phyloP scores from a whole-genome alignment of 257 asterid species.

The Solanum raphanifolium region DNA sequence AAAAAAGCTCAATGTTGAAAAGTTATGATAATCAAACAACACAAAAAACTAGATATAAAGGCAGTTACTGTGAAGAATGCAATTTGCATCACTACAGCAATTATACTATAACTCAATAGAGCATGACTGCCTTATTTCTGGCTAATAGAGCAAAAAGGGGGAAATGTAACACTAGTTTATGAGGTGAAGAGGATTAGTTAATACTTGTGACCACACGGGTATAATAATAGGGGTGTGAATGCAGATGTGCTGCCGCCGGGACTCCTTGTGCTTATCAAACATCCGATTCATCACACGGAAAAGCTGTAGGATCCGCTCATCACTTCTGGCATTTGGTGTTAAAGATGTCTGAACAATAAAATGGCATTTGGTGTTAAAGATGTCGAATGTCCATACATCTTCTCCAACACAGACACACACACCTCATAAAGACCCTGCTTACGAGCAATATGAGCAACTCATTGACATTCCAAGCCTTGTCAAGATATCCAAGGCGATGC shows the following conservation, averaged over 20 bases:
- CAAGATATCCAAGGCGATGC: constrained; percentile 95
- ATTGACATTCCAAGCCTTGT: constrained; percentile 99
- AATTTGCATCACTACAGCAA: background rate
- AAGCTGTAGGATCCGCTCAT: constrained; percentile 95
- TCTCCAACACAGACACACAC: constrained; percentile 83
- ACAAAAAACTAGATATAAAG: background rate
- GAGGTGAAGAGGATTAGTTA: background rate
- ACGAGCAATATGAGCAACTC: constrained; percentile 91
- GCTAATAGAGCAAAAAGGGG: background rate
- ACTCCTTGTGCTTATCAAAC: constrained; percentile 99
- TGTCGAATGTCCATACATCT: constrained; percentile 93
- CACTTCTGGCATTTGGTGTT: constrained; percentile 99
- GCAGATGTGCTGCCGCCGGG: constrained; percentile 84
- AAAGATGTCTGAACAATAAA: constrained; percentile 96
- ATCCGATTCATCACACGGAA: constrained; percentile 92
- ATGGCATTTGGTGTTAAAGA: constrained; percentile 23
- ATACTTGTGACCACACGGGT: constrained; percentile 99
- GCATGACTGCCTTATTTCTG: background rate
- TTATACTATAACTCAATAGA: background rate
- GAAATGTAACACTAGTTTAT: background rate
- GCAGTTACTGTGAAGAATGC: background rate
- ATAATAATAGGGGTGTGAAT: constrained; percentile 95
- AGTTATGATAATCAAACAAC: background rate
- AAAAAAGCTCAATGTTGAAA: background rate
- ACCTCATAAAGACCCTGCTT: constrained; percentile 88